Evolutionary conservation across 768 basidiomycete species (phyloP).

Genomic region (Exidia glandulosa): DNA sequence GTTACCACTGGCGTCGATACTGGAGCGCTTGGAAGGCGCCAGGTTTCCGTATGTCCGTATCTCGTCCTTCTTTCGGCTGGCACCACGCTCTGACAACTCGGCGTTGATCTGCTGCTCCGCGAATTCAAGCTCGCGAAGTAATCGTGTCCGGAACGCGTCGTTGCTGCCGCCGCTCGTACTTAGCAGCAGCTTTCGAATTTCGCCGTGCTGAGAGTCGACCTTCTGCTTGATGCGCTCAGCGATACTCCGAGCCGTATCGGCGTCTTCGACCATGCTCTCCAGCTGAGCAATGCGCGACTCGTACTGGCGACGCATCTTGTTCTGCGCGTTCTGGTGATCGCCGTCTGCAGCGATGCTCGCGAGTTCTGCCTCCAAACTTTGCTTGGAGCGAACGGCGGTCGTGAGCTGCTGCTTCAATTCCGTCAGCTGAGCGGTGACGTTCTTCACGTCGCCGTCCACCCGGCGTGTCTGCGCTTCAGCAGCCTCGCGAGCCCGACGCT

Average conservation of each 20-base stretch:
- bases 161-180: constrained; percentile 41
- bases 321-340: constrained; percentile 40
- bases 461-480: constrained; percentile 53
- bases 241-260: constrained; percentile 37
- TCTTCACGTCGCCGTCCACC: constrained; percentile 50
- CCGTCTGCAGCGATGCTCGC: constrained; percentile 53
- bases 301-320: constrained; percentile 53
- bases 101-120: constrained; percentile 47
- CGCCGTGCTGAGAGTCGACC: constrained; percentile 59
- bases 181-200: constrained; percentile 56
- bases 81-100: constrained; percentile 32
- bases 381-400: constrained; percentile 48
- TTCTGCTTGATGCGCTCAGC: constrained; percentile 47
- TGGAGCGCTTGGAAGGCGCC: constrained; percentile 36
- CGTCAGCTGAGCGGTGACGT: constrained; percentile 40
- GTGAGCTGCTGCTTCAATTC: constrained; percentile 45
- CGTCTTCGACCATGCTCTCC: constrained; percentile 49
- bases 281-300: constrained; percentile 50
- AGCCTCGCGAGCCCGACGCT: constrained; percentile 51
- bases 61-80: constrained; percentile 17
- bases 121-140: constrained; percentile 51
- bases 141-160: constrained; percentile 46
- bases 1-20: constrained; percentile 19
- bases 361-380: constrained; percentile 55
- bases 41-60: constrained; percentile 31